Conservation (phyloP, 306 rosid genomes). For the Pueraria montana region DNA sequence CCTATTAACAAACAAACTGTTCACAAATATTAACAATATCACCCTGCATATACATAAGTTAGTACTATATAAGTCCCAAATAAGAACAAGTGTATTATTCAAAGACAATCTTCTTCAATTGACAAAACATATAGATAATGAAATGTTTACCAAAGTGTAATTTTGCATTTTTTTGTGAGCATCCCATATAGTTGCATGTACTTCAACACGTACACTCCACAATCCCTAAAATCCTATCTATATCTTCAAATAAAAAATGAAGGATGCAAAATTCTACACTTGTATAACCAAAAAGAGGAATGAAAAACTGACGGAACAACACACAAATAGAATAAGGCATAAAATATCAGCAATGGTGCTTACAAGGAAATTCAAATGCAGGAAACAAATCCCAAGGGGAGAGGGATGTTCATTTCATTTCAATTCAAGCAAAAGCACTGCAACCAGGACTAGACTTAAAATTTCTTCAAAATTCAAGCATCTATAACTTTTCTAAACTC, state of each 20-base stretch:
- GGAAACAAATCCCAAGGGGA: neutral
- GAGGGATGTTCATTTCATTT: conserved; percentile 22
- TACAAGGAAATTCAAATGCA: conserved; percentile 17
- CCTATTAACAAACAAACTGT: no score
- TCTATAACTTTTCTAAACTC: conserved; percentile 24
- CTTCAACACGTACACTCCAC: no score
- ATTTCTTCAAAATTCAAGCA: conserved; percentile 45
- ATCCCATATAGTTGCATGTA: no score
- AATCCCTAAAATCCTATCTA: neutral
- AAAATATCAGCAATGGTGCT: conserved; percentile 1
- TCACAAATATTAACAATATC: no score
- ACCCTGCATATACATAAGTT: no score
- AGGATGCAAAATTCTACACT: neutral
- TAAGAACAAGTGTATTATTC: no score
- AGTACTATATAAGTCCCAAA: no score
- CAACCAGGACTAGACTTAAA: conserved; percentile 25
- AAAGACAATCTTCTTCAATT: no score
- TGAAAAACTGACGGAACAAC: conserved; percentile 5
- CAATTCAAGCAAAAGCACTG: conserved; percentile 38
- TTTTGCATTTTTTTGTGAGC: no score
- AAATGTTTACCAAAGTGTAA: no score
- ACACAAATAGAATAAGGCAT: conserved; percentile 15
- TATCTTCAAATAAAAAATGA: neutral
- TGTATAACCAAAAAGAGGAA: neutral
- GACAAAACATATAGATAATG: no score